Conservation (phyloP, 345 rosid species). For the Psidium guajava region DNA sequence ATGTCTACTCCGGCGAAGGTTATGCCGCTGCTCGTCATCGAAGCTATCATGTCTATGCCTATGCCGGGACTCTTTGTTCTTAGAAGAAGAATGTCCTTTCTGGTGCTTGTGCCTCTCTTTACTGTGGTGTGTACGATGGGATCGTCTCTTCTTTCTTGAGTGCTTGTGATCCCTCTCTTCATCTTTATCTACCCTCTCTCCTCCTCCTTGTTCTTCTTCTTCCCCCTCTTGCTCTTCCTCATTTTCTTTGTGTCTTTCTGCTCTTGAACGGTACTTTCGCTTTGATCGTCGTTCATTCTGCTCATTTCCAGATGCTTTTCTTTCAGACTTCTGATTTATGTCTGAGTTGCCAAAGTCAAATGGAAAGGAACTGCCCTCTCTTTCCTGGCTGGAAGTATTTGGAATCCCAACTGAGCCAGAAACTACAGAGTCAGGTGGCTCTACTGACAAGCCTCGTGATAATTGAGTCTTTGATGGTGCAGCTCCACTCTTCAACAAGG, state of each 20-base stretch:
- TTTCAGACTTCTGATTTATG: slow-evolving; percentile 23
- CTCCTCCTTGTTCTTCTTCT: slow-evolving; percentile 21
- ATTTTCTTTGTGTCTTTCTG: slow-evolving; percentile 27
- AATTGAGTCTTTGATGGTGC: slow-evolving; percentile 37
- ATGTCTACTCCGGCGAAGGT: slow-evolving; percentile 11
- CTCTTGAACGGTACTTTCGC: slow-evolving; percentile 67
- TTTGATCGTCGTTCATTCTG: slow-evolving; percentile 43
- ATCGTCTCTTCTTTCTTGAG: slow-evolving; percentile 31
- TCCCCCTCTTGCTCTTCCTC: slow-evolving; percentile 15
- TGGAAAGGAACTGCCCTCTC: slow-evolving; percentile 38
- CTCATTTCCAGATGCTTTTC: slow-evolving; percentile 25
- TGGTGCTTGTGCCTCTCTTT: slow-evolving; percentile 38
- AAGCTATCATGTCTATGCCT: slow-evolving; percentile 18
- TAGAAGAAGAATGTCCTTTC: slow-evolving; percentile 40
- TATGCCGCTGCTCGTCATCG: slow-evolving; percentile 24
- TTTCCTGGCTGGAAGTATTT: slow-evolving; percentile 20
- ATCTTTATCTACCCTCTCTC: slow-evolving; percentile 4
- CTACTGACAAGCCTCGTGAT: slow-evolving; percentile 37
- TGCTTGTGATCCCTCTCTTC: slow-evolving; percentile 30
- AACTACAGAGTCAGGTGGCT: slow-evolving; percentile 33
- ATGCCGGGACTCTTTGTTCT: slow-evolving; percentile 25
- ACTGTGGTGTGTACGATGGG: slow-evolving; percentile 24
- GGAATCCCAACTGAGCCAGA: slow-evolving; percentile 31
- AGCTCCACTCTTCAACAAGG: slow-evolving; percentile 58
- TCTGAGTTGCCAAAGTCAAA: slow-evolving; percentile 12